Evolutionary conservation across 192 early-diverging fungal species (phyloP), one percentile per base, ranked within the genome.

Genomic region (Coemansia sp.): DNA sequence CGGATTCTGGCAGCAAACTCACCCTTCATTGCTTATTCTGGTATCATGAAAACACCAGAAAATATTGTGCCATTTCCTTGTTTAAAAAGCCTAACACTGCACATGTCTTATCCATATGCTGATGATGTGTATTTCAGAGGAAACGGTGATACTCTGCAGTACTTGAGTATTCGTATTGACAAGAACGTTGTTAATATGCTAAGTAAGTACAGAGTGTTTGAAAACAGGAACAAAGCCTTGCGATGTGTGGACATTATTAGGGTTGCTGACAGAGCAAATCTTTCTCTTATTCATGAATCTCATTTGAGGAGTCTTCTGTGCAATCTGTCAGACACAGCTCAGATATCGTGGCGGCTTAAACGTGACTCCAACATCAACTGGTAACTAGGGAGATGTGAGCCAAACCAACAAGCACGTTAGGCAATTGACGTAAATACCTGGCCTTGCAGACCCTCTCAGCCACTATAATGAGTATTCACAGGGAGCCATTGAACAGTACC

Each of bases 91-190:
- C 48, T 67, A 23, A 10, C 37, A 7, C 23, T 53, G 11, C 9
- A 67, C 9, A 15, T 25, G 8, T 41, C 34, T 5, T 67, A 67
- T 14, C 37, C 37, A 8, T 67, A 37, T 10, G 48, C 36, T 6
- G 51, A 67, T 34, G 21, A 67, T 57, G 53, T 57, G 19, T 36
- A 58, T 19, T 67, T 67, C 23, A 31, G 65, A 12, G 65, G 65
- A 17, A 67, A 66, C 34, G 41, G 48, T n/a, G 39, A 12, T 4
- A 58, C 65, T 1, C 37, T 67, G 10, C 51, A 58, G 12, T 14
- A 25, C 34, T 25, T 67, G 14, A 19, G 14, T 21, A 37, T 37
- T 14, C 7, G 2, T 37, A 34, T 59, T 36, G 34, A 59, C 11
- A 2, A 29, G 3, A 32, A 19, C 21, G 19, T 15, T 3, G 32